Conservation (phyloP, 768 basidiomycete species). For the Suillus plorans region DNA sequence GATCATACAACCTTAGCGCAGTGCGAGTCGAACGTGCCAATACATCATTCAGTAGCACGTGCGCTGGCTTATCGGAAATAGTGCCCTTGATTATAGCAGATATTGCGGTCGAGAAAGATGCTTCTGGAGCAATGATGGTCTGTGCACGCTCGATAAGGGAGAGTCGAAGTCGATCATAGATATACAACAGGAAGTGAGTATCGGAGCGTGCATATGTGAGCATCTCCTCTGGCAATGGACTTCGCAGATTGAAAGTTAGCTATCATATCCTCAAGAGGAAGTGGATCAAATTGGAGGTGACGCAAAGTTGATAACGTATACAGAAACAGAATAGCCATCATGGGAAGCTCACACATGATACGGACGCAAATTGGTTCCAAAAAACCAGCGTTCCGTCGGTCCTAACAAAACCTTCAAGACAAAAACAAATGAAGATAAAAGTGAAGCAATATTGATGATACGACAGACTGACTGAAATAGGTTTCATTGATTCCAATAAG, state of each 20-base stretch:
- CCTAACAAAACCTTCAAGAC: background rate
- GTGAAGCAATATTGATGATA: background rate
- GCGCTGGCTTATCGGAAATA: slow-evolving; percentile 21
- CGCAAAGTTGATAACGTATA: background rate
- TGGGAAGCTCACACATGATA: background rate
- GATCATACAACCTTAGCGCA: slow-evolving; percentile 66
- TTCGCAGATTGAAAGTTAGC: slow-evolving; percentile 17
- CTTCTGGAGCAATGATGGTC: slow-evolving; percentile 36
- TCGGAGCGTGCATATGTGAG: slow-evolving; percentile 90
- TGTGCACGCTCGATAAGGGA: slow-evolving; percentile 74
- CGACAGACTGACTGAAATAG: background rate
- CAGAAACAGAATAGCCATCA: background rate
- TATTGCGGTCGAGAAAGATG: slow-evolving; percentile 28
- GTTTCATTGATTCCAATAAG: background rate
- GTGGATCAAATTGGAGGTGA: background rate
- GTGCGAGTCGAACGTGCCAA: slow-evolving; percentile 77
- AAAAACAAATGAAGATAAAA: background rate
- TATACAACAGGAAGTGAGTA: slow-evolving; percentile 91
- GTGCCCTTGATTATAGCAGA: slow-evolving; percentile 20
- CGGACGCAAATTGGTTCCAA: background rate
- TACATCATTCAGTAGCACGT: slow-evolving; percentile 57
- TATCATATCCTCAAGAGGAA: background rate
- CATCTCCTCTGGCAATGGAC: slow-evolving; percentile 88
- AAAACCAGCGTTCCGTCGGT: background rate
- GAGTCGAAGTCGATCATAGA: slow-evolving; percentile 89